Evolutionary conservation across 2,329 filamentous ascomycete genomes (phyloP).

Genomic region (Neofusicoccum cordaticola): DNA sequence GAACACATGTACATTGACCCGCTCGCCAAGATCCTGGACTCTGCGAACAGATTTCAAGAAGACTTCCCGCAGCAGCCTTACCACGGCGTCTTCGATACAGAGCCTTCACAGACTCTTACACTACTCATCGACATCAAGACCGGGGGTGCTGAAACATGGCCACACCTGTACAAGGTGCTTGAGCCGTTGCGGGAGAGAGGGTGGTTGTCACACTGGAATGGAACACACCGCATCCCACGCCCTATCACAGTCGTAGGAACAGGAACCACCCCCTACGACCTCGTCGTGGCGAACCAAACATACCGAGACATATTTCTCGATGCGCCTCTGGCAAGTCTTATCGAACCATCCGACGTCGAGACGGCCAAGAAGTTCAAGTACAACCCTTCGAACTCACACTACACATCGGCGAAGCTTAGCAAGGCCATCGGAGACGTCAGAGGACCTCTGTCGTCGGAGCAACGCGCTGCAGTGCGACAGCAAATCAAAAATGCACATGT

Average conservation of each 20-base stretch:
- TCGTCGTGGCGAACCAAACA: conserved; percentile 52
- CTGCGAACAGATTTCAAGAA: conserved; percentile 28
- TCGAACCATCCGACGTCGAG: background rate
- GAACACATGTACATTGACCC: conserved; percentile 63
- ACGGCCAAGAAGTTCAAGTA: conserved; percentile 30
- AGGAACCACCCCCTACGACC: conserved; percentile 60
- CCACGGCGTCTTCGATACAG: conserved; percentile 52
- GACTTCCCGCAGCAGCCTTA: conserved; percentile 34
- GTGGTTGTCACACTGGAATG: conserved; percentile 51
- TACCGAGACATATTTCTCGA: conserved; percentile 66
- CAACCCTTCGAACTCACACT: conserved; percentile 28
- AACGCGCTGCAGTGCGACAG: conserved; percentile 18
- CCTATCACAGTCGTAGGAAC: conserved; percentile 69
- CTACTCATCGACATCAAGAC: conserved; percentile 71
- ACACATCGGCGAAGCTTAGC: conserved; percentile 25
- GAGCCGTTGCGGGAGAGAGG: conserved; percentile 57
- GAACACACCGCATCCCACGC: conserved; percentile 50
- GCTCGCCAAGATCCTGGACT: conserved; percentile 56
- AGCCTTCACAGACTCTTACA: conserved; percentile 46
- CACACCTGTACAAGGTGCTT: conserved; percentile 54
- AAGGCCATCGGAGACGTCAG: conserved; percentile 23
- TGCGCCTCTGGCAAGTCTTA: conserved; percentile 50
- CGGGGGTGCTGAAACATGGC: conserved; percentile 51
- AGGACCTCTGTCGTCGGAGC: conserved; percentile 13
- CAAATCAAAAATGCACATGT: conserved; percentile 25